Base-by-base conservation (phyloP, 495 filamentous ascomycete genomes). In the Terfezia boudieri region DNA sequence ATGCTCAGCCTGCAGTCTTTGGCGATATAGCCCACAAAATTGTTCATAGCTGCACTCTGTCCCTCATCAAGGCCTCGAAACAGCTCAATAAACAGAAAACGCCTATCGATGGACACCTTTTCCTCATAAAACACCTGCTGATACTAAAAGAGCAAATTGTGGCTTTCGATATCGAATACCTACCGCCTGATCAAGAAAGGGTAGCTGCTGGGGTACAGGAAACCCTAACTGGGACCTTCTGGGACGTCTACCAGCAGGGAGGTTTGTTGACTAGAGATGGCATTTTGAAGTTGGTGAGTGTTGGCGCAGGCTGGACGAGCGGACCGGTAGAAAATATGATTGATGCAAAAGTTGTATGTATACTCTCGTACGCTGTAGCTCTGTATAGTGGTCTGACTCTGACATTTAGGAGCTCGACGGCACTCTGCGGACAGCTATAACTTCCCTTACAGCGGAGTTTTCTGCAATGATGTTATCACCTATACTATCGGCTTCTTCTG, bases 21-120 rank as follows among this genome's bases (percentile, higher is more conserved):
- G 82, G 84, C 56, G 82, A 86, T 61, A 71, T 86, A 9, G 82
- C 82, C 11, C 82, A 86, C 64, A 78, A 78, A 58, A 83, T 84
- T 57, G 82, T 86, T 43, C 82, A 85, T 62, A 74, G 79, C 61
- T 85, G 82, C 20, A 84, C 74, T 11, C 50, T 70, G 43, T 84
- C 81, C n/a, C 77, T 86, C 37, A 67, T 77, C 50, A 62, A 69
- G 38, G 81, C 80, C 50, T 73, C 77, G 36, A 64, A 66, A 36
- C 67, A 70, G 12, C 74, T 84, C 32, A 64, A 71, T 16, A 70
- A 59, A 57, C 74, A 72, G 11, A 58, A 54, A 48, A 71, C 73
- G 14, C 64, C 71, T 4, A 70, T 71, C 7, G 80, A 84, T 64
- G 73, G 72, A 8, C 74, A 82, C 56, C 74, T 86, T 26, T 86